Evolutionary conservation across 2,329 filamentous ascomycete species (phyloP), one percentile per base, ranked within the genome.

Genomic region (Penicillium sp.): DNA sequence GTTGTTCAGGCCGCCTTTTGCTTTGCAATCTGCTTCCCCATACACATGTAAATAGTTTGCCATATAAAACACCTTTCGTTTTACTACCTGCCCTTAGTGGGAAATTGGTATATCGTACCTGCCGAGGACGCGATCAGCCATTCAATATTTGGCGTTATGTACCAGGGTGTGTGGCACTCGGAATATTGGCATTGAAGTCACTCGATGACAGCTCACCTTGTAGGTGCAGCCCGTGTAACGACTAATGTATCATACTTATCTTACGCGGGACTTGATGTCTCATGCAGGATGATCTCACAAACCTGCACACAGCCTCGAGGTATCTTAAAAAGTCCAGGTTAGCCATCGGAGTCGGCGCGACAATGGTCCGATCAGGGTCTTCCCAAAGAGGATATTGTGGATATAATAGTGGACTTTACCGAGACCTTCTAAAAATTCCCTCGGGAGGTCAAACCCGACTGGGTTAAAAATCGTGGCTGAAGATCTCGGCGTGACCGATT

Each of bases 1-100:
- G 49, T 42, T 49, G 28, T 52, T 42, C 22, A 19, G n/a, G 30
- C 8, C 30, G 25, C 53, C 40, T 25, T 31, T 48, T 44, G 26
- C 31, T 33, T 38, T 55, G 33, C 40, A 45, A 44, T 33, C n/a
- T 51, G 37, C n/a, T 25, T 40, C 26, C 9, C 14, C 14, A n/a
- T 10, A 25, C 42, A 33, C 19, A 17, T 55, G 47, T 55, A 55
- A 26, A 55, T 55, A 55, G 33, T 14, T 51, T 44, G 30, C 35
- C 47, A 40, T 41, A 51, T 22, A 10, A 51, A 30, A 38, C 33
- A n/a, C 26, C 5, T 6, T 41, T n/a, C n/a, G 35, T 33, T 31
- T 43, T 9, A 7, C 12, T 17, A 3, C 25, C n/a, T 22, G 26
- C 30, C 11, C 12, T 6, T 30, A 6, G 46, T 28, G 12, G 2